A percentile compares a stretch with the other conserved stretches of the same genome.
Conservation (phyloP, 495 filamentous ascomycete genomes). For the Penicillium turbatum region DNA sequence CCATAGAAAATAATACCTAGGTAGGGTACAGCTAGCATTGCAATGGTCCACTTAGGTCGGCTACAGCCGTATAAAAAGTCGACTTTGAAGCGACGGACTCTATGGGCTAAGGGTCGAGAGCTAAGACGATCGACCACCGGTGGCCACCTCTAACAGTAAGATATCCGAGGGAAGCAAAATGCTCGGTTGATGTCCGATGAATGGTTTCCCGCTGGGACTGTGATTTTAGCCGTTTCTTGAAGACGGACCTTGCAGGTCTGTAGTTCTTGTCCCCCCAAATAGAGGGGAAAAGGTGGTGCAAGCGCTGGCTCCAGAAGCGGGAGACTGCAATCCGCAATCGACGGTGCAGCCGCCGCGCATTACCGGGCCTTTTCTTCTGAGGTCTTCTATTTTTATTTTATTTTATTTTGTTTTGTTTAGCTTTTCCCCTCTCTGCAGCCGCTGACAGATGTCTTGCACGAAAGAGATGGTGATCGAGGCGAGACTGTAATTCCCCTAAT, state of each 20-base stretch:
- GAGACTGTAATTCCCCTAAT: not conserved
- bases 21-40: not conserved
- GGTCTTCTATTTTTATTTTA: no score
- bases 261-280: not conserved
- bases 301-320: conserved; percentile 7
- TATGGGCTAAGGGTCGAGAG: not conserved
- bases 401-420: conserved; percentile 5
- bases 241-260: conserved; percentile 8
- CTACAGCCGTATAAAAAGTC: conserved; percentile 5
- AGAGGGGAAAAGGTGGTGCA: conserved; percentile 2
- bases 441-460: conserved; percentile 11
- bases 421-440: conserved; percentile 3
- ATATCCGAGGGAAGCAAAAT: not conserved
- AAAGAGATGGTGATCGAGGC: conserved; percentile 1
- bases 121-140: conserved; percentile 3
- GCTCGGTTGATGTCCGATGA: conserved; percentile 2
- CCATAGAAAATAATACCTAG: no score
- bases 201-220: not conserved
- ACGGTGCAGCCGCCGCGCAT: conserved; percentile 26
- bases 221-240: not conserved
- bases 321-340: conserved; percentile 16
- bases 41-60: conserved; percentile 7
- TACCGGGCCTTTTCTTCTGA: conserved; percentile 13
- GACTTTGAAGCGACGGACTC: not conserved
- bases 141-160: not conserved